phyloP scores from a whole-genome alignment of 768 basidiomycete genomes.

The Mrakia gelida region DNA sequence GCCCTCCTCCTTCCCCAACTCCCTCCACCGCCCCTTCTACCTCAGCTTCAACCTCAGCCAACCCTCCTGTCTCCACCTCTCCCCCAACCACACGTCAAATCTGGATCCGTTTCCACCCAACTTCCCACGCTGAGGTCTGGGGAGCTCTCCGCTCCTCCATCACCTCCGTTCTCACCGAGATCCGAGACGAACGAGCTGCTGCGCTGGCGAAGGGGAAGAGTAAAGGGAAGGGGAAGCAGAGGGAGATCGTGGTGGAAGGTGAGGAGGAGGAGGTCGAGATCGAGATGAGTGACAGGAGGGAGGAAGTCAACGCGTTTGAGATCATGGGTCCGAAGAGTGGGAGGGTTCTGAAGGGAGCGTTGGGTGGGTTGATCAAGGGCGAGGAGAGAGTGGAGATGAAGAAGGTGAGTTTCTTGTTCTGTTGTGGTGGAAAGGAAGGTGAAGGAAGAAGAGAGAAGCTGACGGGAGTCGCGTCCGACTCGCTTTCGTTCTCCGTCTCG shows the following conservation, averaged over 20 bases:
- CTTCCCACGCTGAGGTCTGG: constrained; percentile 59
- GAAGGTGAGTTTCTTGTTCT: background rate
- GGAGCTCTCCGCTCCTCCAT: constrained; percentile 53
- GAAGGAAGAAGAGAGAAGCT: background rate
- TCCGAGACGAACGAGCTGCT: constrained; percentile 39
- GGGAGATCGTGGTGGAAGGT: constrained; percentile 14
- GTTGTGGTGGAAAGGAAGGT: too few species aligned
- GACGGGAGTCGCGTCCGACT: background rate
- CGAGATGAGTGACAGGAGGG: constrained; percentile 67
- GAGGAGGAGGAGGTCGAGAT: constrained; percentile 43
- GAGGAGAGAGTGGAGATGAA: constrained; percentile 19
- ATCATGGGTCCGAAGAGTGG: constrained; percentile 80
- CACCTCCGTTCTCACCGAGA: constrained; percentile 51
- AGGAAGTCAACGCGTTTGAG: constrained; percentile 74
- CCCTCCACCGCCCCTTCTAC: background rate
- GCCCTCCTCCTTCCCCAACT: background rate
- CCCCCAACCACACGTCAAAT: constrained; percentile 46
- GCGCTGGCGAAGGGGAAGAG: background rate
- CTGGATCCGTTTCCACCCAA: constrained; percentile 79
- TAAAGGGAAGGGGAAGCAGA: constrained; percentile 19
- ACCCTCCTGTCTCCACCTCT: background rate
- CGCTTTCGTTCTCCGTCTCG: background rate
- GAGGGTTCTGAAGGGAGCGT: constrained; percentile 54
- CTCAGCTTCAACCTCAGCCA: background rate
- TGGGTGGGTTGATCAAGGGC: constrained; percentile 43